Base-by-base conservation (phyloP, 2,329 filamentous ascomycete species). In the Fragosphaeria purpurea region DNA sequence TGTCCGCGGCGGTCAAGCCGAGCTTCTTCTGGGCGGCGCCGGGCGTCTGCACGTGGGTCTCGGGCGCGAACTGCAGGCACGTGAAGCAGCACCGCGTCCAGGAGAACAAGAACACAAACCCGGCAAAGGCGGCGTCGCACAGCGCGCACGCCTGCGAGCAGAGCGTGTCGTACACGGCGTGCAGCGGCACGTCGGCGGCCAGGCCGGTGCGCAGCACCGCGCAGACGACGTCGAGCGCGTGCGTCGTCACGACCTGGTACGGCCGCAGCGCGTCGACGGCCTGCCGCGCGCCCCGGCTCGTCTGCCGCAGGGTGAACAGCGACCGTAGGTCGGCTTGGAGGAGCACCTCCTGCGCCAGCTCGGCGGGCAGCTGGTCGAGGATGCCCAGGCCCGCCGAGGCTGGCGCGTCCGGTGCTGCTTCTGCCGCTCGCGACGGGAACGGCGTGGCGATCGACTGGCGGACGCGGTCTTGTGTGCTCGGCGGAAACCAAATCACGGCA, bases 231-330 rank as follows among this genome's bases (percentile, higher is more conserved):
- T 63, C 56, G 0, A 65, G 55, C 13, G 61, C 61, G 46, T 62
- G 53, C 12, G 49, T 50, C 12, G 47, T 47, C 6, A 60, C 54
- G 6, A 53, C 44, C 8, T 50, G 56, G 52, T 65, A 67, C 50
- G 64, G 43, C 12, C 46, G 44, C 11, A 64, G 48, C 47, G 50
- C 56, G 48, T 59, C 53, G n/a, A 64, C 55, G 5, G 31, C 43
- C 10, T 59, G 47, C 52, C 61, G 60, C 11, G 53, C 55, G 45
- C 52, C 40, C 39, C 57, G 35, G 55, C 55, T 65, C 2, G 54
- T 51, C 52, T 66, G 63, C 41, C 65, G 58, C 13, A 68, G 57
- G 0, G 51, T 53, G 47, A 66, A 63, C 13, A 67, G 6, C 31
- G 62, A 62, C n/a, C 51, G 13, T 31, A 68, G 60, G 44, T 68